A percentile compares a stretch with the other conserved stretches of the same genome.
Conservation (phyloP, 495 filamentous ascomycete genomes). For the Diplogelasinospora grovesii region DNA sequence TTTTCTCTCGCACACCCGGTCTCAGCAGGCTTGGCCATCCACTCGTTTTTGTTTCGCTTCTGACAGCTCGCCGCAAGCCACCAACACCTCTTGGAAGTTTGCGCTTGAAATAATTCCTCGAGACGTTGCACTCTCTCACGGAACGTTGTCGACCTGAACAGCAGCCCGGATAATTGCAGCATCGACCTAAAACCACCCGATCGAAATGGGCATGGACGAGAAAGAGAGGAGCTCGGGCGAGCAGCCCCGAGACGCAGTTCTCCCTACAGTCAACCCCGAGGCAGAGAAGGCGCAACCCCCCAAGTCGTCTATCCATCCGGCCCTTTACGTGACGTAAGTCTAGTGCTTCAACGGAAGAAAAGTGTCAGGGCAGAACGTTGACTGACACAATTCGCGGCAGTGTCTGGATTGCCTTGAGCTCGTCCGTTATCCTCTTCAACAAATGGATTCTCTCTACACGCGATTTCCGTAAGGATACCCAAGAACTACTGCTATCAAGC, state of each 20-base stretch:
- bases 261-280: slow-evolving; percentile 71
- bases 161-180: too few relatives aligned
- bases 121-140: neutral
- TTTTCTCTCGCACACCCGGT: slow-evolving; percentile 6
- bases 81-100: neutral
- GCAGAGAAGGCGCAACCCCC: slow-evolving; percentile 60
- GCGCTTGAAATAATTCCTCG: neutral
- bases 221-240: slow-evolving; percentile 77
- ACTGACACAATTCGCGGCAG: slow-evolving; percentile 41
- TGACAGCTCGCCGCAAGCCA: slow-evolving; percentile 8
- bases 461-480: slow-evolving; percentile 65
- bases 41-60: slow-evolving; percentile 20
- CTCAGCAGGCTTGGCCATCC: slow-evolving; percentile 30
- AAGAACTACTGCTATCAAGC: neutral
- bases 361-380: neutral
- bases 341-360: too few relatives aligned
- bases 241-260: slow-evolving; percentile 53
- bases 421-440: slow-evolving; percentile 95
- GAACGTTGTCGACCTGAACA: neutral
- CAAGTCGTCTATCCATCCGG: slow-evolving; percentile 66
- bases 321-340: slow-evolving; percentile 82
- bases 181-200: too few relatives aligned
- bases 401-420: slow-evolving; percentile 85
- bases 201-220: slow-evolving; percentile 55
- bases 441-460: slow-evolving; percentile 88